Percentiles rank a stretch among this genome's conserved stretches.
phyloP scores from a whole-genome alignment of 345 rosid species.

The Citrus sinensis region DNA sequence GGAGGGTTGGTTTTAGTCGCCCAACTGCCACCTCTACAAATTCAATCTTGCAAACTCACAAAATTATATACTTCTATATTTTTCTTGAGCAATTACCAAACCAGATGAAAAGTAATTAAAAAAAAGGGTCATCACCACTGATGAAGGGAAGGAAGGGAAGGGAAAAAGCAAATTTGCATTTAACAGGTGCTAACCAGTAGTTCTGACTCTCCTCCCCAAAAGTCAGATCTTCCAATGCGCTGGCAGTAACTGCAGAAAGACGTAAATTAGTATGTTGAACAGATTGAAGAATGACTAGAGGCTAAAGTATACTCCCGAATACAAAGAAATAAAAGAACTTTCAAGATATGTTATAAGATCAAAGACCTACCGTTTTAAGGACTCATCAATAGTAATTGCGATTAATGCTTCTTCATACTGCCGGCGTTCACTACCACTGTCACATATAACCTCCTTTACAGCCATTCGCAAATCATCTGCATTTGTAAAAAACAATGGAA shows the following conservation, averaged over 20 bases:
- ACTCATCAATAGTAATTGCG: constrained; percentile 77
- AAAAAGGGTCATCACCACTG: neutral
- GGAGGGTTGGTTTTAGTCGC: neutral
- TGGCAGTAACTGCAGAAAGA: constrained; percentile 61
- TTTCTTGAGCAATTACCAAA: neutral
- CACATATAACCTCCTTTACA: constrained; percentile 83
- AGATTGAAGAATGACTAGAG: neutral
- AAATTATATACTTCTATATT: neutral
- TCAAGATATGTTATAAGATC: neutral
- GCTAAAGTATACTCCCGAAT: constrained; percentile 1
- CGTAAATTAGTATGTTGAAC: neutral
- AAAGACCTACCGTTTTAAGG: constrained; percentile 62
- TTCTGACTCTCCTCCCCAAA: constrained; percentile 98
- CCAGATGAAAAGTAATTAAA: no score
- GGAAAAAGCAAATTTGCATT: constrained; percentile 5
- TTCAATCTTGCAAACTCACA: neutral
- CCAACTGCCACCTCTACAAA: neutral
- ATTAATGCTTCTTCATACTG: constrained; percentile 73
- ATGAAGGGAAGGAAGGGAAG: neutral
- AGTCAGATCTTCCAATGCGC: constrained; percentile 63
- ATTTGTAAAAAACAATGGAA: neutral
- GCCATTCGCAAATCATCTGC: constrained; percentile 84
- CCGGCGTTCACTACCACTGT: constrained; percentile 48
- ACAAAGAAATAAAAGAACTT: constrained; percentile 3
- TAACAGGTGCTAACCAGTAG: constrained; percentile 56